phyloP scores from a whole-genome alignment of 345 rosid species.

The sweet orange (Citrus sinensis) region DNA sequence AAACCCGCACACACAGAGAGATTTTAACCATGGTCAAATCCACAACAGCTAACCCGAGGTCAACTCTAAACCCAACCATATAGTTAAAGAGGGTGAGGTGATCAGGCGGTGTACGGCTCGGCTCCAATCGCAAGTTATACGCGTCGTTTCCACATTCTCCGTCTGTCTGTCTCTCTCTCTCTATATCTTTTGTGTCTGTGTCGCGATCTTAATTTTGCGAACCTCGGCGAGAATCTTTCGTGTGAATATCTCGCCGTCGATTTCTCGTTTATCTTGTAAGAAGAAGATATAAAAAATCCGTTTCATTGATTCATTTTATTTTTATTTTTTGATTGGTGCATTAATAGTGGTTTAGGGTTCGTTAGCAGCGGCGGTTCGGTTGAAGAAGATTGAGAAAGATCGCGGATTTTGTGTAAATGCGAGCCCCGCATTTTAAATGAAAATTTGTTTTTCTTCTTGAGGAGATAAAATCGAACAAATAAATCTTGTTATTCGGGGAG shows the following conservation, averaged over 20 bases:
- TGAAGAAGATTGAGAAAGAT: slow-evolving; percentile 1
- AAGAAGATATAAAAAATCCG: not conserved
- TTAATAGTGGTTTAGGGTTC: not conserved
- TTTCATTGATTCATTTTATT: not conserved
- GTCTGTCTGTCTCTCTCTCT: not conserved
- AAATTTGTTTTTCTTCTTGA: not conserved
- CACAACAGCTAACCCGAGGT: not conserved
- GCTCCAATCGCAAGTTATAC: not conserved
- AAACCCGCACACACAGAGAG: too few species aligned
- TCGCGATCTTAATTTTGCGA: not conserved
- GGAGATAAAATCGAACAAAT: not conserved
- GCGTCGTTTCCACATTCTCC: slow-evolving; percentile 15
- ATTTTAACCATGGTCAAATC: slow-evolving; percentile 20
- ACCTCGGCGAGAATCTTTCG: slow-evolving; percentile 17
- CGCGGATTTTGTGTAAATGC: slow-evolving; percentile 11
- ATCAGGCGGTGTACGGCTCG: slow-evolving; percentile 25
- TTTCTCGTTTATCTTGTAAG: not conserved
- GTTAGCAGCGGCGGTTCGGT: not conserved
- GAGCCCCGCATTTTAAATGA: not conserved
- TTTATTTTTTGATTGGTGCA: not conserved
- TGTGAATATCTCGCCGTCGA: slow-evolving; percentile 9
- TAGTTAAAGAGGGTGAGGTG: not conserved
- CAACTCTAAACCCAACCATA: slow-evolving; percentile 1
- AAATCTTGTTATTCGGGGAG: not conserved
- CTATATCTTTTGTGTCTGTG: not conserved